Conservation (phyloP, 225 moss, liverwort and hornwort genomes). For the Sphagnum tenellum region DNA sequence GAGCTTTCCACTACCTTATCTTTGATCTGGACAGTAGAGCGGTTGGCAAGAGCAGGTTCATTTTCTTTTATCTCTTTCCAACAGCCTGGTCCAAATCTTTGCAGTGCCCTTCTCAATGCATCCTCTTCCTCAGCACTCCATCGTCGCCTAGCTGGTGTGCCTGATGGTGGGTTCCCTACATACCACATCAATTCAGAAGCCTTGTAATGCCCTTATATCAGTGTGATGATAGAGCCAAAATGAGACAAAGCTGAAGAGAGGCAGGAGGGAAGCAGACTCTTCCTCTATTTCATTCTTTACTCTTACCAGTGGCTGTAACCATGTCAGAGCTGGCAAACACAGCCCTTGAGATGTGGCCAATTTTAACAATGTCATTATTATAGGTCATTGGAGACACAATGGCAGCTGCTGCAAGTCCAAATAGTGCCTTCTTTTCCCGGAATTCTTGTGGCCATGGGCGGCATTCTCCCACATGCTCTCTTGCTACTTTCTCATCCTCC, state of each 20-base stretch:
- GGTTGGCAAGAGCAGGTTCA: conserved; percentile 48
- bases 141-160: conserved; percentile 16
- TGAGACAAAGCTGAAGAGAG: too few species aligned
- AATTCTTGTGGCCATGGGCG: conserved; percentile 34
- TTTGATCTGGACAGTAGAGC: conserved; percentile 25
- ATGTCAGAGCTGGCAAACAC: conserved; percentile 5
- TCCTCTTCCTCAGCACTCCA: conserved; percentile 33
- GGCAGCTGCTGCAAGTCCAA: conserved; percentile 32
- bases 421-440: conserved; percentile 25
- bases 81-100: conserved; percentile 17
- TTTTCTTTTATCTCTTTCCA: conserved; percentile 28
- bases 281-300: too few species aligned
- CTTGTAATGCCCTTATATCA: too few species aligned
- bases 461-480: conserved; percentile 24
- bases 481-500: conserved; percentile 27
- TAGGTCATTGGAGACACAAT: conserved; percentile 18
- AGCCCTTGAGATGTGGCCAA: conserved; percentile 7
- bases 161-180: background rate
- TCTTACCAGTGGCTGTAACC: conserved; percentile 13
- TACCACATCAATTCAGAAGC: too few species aligned
- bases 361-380: conserved; percentile 8
- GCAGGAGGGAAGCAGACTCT: too few species aligned
- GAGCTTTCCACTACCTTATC: conserved; percentile 18
- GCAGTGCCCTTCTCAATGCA: conserved; percentile 21
- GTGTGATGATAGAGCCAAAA: too few species aligned